Conservation (phyloP, 129 eudicot species). For the Glebionis coronaria region DNA sequence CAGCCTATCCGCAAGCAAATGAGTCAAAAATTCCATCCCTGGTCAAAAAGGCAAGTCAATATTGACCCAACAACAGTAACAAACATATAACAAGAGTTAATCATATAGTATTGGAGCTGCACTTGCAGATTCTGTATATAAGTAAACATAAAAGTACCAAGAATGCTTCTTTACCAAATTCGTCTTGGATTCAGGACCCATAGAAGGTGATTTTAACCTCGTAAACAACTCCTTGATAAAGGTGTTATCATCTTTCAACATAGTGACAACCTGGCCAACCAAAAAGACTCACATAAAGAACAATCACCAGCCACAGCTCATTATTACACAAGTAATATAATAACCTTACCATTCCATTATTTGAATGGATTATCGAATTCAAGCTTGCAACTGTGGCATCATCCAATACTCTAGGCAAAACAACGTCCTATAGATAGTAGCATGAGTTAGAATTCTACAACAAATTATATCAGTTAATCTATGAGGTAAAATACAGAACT, state of each 20-base stretch:
- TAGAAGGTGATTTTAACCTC: slow-evolving; percentile 59
- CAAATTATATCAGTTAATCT: not conserved
- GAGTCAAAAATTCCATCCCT: too few relatives aligned
- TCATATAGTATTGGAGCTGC: too few relatives aligned
- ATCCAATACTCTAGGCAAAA: slow-evolving; percentile 77
- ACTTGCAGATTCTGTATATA: not conserved
- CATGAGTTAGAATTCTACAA: slow-evolving; percentile 13
- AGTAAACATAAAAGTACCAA: slow-evolving; percentile 8
- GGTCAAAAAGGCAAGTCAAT: too few relatives aligned
- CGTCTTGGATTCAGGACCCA: slow-evolving; percentile 55
- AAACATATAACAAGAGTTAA: too few relatives aligned
- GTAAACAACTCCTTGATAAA: slow-evolving; percentile 84
- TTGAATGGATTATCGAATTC: slow-evolving; percentile 80
- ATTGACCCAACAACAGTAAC: too few relatives aligned
- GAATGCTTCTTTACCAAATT: slow-evolving; percentile 52
- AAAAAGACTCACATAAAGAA: slow-evolving; percentile 3
- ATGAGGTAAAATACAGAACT: slow-evolving; percentile 16
- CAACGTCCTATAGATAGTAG: slow-evolving; percentile 57
- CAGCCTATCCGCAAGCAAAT: slow-evolving; percentile 4
- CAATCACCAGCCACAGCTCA: not conserved
- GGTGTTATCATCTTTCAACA: slow-evolving; percentile 73
- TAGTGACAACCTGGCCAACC: slow-evolving; percentile 57
- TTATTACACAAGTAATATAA: slow-evolving; percentile 12
- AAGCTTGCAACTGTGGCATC: slow-evolving; percentile 69
- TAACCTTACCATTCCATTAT: slow-evolving; percentile 75